Evolutionary conservation across 2,329 filamentous ascomycete species (phyloP).

Genomic region (Neodidymelliopsis sp.): DNA sequence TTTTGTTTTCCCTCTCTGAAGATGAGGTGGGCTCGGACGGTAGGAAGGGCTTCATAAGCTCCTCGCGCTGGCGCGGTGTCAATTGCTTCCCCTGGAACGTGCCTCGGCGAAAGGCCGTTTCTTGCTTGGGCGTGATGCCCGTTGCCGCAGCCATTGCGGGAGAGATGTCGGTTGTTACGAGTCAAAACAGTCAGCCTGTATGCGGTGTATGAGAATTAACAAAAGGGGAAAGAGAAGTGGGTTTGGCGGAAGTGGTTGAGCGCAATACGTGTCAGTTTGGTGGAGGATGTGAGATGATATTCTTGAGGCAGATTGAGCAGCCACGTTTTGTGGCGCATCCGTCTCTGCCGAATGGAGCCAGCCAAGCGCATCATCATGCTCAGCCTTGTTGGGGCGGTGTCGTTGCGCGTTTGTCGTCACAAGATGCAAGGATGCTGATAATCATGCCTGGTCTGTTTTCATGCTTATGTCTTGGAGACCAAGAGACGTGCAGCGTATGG

Average conservation of each 20-base stretch:
- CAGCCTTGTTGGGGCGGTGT: conserved; percentile 39
- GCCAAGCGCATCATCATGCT: conserved; percentile 38
- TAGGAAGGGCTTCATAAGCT: conserved; percentile 60
- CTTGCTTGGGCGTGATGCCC: conserved; percentile 41
- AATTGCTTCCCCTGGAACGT: conserved; percentile 52
- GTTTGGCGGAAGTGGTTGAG: background rate
- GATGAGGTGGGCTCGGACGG: conserved; percentile 52
- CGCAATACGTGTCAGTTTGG: conserved; percentile 16
- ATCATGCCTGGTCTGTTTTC: conserved; percentile 9
- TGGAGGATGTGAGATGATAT: conserved; percentile 27
- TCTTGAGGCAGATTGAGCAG: conserved; percentile 34
- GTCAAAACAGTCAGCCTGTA: conserved; percentile 11
- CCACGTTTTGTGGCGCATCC: conserved; percentile 39
- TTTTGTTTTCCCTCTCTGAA: conserved; percentile 19
- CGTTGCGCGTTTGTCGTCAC: conserved; percentile 43
- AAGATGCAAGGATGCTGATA: conserved; percentile 21
- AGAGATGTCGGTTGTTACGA: conserved; percentile 4
- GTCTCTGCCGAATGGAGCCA: conserved; percentile 31
- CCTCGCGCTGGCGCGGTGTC: conserved; percentile 57
- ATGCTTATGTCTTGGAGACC: conserved; percentile 10
- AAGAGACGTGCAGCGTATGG: background rate
- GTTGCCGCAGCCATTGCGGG: conserved; percentile 43
- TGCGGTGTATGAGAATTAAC: conserved; percentile 1
- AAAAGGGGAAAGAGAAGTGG: background rate
- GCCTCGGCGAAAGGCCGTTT: conserved; percentile 44